phyloP scores from a whole-genome alignment of 805 yeast species.

The Teunomyces atbi region DNA sequence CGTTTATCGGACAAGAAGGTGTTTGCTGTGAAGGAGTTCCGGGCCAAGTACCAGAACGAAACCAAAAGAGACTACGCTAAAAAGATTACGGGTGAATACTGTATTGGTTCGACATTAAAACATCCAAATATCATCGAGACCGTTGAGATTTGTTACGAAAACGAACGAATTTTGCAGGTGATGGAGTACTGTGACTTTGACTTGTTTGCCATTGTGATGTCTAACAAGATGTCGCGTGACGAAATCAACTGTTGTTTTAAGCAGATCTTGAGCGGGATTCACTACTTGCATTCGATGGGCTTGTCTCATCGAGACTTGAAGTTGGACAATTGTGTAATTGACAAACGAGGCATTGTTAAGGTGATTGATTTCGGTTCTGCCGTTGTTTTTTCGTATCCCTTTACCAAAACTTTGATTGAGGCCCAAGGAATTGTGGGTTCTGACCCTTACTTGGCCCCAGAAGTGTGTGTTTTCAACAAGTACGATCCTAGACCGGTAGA shows the following conservation, averaged over 20 bases:
- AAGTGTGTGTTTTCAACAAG: conserved; percentile 75
- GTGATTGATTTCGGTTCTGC: conserved; percentile 94
- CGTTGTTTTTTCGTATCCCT: conserved; percentile 87
- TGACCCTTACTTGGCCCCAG: conserved; percentile 91
- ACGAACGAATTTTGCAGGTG: conserved; percentile 81
- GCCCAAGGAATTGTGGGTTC: conserved; percentile 85
- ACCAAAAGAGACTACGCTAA: conserved; percentile 82
- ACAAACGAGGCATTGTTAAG: conserved; percentile 78
- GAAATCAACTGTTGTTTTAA: conserved; percentile 90
- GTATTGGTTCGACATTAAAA: conserved; percentile 86
- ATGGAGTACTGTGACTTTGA: conserved; percentile 96
- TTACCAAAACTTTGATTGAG: conserved; percentile 66
- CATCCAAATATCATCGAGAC: conserved; percentile 91
- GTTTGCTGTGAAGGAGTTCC: conserved; percentile 91
- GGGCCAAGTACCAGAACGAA: conserved; percentile 73
- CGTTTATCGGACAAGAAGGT: conserved; percentile 64
- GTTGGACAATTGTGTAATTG: conserved; percentile 88
- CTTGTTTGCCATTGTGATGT: conserved; percentile 91
- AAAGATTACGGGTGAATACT: conserved; percentile 90
- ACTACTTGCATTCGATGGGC: conserved; percentile 80
- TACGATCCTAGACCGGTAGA: conserved; percentile 94
- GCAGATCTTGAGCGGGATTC: conserved; percentile 77
- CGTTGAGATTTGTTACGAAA: conserved; percentile 85
- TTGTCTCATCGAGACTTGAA: conserved; percentile 90
- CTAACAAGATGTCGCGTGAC: conserved; percentile 75